These are phyloP conservation scores for Apophysomyces trapeziformis DNA, from an alignment of 371 early-diverging fungal species.

Conservation along the genomic window DNA sequence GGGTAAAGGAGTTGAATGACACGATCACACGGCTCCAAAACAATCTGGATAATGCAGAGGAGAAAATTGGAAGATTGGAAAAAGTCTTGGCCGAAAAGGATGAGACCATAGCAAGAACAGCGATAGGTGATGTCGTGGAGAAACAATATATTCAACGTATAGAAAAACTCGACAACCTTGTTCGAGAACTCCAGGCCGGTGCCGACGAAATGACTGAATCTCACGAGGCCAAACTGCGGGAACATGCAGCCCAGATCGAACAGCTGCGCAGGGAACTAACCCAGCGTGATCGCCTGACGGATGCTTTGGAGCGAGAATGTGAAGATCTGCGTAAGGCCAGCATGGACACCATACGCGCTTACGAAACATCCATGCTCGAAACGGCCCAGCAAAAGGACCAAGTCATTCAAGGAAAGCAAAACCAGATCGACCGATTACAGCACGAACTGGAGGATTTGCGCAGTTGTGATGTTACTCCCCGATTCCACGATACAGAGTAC, in stretches of 20 bases:
- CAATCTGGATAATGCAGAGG: constrained; percentile 15
- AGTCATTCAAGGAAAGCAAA: background rate
- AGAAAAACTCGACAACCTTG: constrained; percentile 28
- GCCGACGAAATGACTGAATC: constrained; percentile 6
- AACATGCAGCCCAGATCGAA: constrained; percentile 32
- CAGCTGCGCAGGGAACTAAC: constrained; percentile 29
- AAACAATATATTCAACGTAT: constrained; percentile 39
- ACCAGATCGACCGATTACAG: background rate
- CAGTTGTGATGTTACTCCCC: constrained; percentile 9
- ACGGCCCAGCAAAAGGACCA: background rate
- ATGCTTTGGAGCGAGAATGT: constrained; percentile 42
- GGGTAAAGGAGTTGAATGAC: constrained; percentile 35
- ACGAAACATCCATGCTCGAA: constrained; percentile 26
- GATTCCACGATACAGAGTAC: background rate
- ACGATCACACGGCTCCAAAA: constrained; percentile 31
- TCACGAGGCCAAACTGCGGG: constrained; percentile 20
- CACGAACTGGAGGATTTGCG: background rate
- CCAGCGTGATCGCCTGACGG: constrained; percentile 31
- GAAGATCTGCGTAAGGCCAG: constrained; percentile 35
- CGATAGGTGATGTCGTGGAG: constrained; percentile 22
- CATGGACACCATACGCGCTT: constrained; percentile 31
- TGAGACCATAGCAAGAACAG: constrained; percentile 2
- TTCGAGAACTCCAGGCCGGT: constrained; percentile 22
- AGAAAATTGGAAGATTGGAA: constrained; percentile 12
- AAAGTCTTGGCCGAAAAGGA: constrained; percentile 18